Conservation (phyloP, 2,329 filamentous ascomycete species). For the Aureobasidium pullulans region DNA sequence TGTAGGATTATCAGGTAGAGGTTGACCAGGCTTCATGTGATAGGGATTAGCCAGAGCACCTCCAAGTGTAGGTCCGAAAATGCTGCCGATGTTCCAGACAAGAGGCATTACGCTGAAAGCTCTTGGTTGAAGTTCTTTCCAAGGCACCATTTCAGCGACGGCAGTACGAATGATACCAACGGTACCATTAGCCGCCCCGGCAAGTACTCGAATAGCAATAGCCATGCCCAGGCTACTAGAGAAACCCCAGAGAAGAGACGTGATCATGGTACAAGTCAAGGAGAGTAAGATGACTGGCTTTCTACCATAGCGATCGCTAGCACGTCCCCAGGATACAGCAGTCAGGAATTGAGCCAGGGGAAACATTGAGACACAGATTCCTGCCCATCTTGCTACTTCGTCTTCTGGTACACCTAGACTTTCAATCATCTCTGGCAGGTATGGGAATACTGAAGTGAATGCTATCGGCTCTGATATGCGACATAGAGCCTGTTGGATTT, state of each 20-base stretch:
- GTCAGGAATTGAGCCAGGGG: slow-evolving; percentile 73
- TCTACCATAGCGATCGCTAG: slow-evolving; percentile 71
- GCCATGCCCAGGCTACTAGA: slow-evolving; percentile 74
- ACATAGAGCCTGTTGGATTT: slow-evolving; percentile 58
- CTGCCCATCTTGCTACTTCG: slow-evolving; percentile 74
- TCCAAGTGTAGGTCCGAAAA: slow-evolving; percentile 82
- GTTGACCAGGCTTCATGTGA: slow-evolving; percentile 63
- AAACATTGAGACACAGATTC: slow-evolving; percentile 80
- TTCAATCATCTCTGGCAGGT: slow-evolving; percentile 83
- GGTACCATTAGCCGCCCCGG: slow-evolving; percentile 82
- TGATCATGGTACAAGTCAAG: slow-evolving; percentile 70
- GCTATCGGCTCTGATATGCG: slow-evolving; percentile 88
- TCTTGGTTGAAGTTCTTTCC: slow-evolving; percentile 75
- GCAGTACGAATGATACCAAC: slow-evolving; percentile 74
- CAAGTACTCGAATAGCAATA: slow-evolving; percentile 66
- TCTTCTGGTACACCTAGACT: slow-evolving; percentile 65
- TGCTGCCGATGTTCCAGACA: slow-evolving; percentile 78
- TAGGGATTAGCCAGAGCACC: slow-evolving; percentile 79
- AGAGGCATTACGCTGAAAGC: slow-evolving; percentile 94
- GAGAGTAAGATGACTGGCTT: slow-evolving; percentile 74
- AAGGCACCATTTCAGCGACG: slow-evolving; percentile 86
- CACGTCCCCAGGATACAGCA: slow-evolving; percentile 79
- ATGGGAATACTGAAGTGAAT: slow-evolving; percentile 86
- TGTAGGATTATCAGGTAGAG: slow-evolving; percentile 42
- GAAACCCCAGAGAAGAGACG: slow-evolving; percentile 76